Base-by-base conservation (phyloP, 805 yeast species). In the Yarrowia osloensis region DNA sequence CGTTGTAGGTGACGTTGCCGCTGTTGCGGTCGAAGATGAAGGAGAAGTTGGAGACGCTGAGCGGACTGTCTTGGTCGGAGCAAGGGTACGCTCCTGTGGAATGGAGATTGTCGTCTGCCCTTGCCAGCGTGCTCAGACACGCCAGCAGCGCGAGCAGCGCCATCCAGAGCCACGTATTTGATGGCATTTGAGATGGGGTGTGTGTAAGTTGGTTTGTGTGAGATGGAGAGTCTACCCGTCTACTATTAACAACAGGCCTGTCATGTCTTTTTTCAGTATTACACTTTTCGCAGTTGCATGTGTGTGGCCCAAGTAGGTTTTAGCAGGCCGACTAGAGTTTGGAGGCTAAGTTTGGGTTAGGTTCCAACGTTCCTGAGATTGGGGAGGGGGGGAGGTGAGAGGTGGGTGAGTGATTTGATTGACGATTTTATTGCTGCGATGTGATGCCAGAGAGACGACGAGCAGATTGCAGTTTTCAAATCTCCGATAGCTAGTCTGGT, bases 11-110 rank as follows among this genome's bases (percentile, higher is more conserved):
- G 19, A 61, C 54, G 33, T 61, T 61, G 42, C 54, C 54, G 31
- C 26, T 17, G 40, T 44, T 46, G 2, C 66, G 31, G 66, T 61
- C 66, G n/a, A 61, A 61, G 11, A 61, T n/a, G 33, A 61, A 46
- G 22, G 52, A 44, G 21, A 61, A 61, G 54, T 46, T 61, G 54
- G 66, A 44, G 21, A 61, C 66, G 19, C 42, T 33, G n/a, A 61
- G 42, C 24, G 66, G 66, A 12, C 37, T 22, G 44, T 31, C 42
- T 22, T 61, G 52, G n/a, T 44, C 52, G 11, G 52, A 44, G 44
- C 66, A 61, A 12, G 54, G 66, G 35, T 61, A 61, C 12, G 66
- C 66, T 22, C 66, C 66, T 22, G 52, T 61, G 52, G 66, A 61
- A 17, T 44, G 66, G n/a, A 61, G 66, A 21, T 33, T 61, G 54